Percentiles rank a stretch among this genome's conserved stretches.
Conservation (phyloP, 768 basidiomycete genomes). For the Lentinula aciculospora region DNA sequence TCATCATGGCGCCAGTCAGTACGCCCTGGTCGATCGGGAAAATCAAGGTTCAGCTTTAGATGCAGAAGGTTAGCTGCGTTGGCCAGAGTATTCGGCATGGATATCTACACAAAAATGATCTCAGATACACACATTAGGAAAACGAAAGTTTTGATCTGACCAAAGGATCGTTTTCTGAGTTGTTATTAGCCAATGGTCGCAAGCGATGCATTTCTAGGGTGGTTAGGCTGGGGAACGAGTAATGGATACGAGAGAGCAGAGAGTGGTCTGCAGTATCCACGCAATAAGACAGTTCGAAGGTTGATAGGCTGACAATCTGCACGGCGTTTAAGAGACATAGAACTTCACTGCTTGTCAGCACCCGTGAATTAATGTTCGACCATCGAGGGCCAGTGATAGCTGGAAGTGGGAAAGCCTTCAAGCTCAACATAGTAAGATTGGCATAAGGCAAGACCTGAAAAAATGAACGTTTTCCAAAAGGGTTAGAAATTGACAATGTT, state of each 20-base stretch:
- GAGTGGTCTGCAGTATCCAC: background rate
- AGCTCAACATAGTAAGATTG: background rate
- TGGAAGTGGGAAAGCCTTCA: background rate
- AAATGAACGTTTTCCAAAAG: background rate
- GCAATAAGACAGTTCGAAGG: background rate
- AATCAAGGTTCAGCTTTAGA: conserved; percentile 3
- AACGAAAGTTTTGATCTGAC: background rate
- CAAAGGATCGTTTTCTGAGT: conserved; percentile 5
- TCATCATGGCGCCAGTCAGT: background rate
- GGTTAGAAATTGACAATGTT: background rate
- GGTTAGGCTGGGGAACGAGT: background rate
- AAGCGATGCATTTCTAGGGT: conserved; percentile 3
- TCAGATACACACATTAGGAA: background rate
- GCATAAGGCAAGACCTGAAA: background rate
- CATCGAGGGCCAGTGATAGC: background rate
- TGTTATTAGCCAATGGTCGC: background rate
- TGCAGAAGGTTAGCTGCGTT: background rate
- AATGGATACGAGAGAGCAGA: background rate
- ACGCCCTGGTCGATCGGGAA: background rate
- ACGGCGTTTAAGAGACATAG: background rate
- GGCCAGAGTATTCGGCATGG: background rate
- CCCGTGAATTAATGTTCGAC: background rate
- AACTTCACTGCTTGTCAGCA: conserved; percentile 1
- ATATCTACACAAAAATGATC: background rate
- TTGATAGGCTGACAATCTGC: background rate